Evolutionary conservation across 192 early-diverging fungal species (phyloP), one percentile per base, ranked within the genome.

Genomic region (Phycomyces nitens): DNA sequence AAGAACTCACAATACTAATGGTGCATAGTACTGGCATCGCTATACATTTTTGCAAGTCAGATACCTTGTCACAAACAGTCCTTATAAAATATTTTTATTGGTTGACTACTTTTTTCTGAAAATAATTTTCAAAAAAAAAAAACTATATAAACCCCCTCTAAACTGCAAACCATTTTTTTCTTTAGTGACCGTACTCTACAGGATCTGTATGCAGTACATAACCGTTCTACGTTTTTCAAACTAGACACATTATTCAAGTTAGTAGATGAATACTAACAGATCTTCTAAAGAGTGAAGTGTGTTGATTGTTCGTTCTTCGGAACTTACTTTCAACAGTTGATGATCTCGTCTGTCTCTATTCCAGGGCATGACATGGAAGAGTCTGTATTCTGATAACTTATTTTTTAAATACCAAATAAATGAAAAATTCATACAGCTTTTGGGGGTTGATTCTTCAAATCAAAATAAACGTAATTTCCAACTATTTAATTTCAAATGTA

Each of bases 131-230:
- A n/a, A n/a, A n/a, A n/a, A n/a, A n/a, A n/a, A n/a, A 47, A 47
- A 47, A 47, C 44, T 47, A 47, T 47, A 47, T 47, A 47, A 47
- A 47, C 15, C 15, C 29, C 1, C 44, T 47, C 44, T 18, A 47
- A n/a, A 47, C 44, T 47, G 12, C 2, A 18, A 47, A 18, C 44
- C 12, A 3, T 15, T 44, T 66, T 66, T 66, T 66, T 59, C 65
- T 59, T 66, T 66, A 66, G 65, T 66, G 65, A 66, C 65, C 65
- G 65, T 66, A 66, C 65, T 66, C 65, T 66, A 66, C 65, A 66
- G 65, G 65, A 66, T 66, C 57, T 66, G 65, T 66, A 66, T 66
- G 47, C 65, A 66, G 65, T 66, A 66, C 56, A 56, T 66, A 50
- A 59, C 65, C 57, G 56, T 66, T 66, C 56, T 59, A 66, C 57